Conservation (phyloP, 495 filamentous ascomycete genomes). For the Aspergillus sclerotioniger region DNA sequence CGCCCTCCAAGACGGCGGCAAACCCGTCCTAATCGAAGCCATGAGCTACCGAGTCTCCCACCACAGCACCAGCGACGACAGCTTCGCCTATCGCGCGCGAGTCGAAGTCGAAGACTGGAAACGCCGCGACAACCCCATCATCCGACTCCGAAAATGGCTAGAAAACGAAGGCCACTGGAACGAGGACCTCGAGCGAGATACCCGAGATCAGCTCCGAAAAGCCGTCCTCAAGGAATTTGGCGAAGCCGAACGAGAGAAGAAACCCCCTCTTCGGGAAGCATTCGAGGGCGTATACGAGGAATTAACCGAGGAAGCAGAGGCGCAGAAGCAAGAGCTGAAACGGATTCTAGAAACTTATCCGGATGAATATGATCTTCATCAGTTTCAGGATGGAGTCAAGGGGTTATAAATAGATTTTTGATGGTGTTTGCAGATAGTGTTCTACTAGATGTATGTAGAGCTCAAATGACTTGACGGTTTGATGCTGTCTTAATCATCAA, state of each 20-base stretch:
- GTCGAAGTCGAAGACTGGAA: slow-evolving; percentile 99
- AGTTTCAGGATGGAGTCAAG: slow-evolving; percentile 73
- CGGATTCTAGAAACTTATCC: slow-evolving; percentile 81
- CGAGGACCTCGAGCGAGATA: slow-evolving; percentile 75
- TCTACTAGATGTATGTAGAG: no score
- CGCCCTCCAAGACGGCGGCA: slow-evolving; percentile 73
- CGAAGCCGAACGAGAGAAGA: slow-evolving; percentile 86
- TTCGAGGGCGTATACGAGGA: slow-evolving; percentile 89
- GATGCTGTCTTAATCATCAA: no score
- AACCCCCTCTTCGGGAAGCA: slow-evolving; percentile 70
- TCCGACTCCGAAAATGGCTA: slow-evolving; percentile 86
- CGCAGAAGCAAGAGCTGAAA: slow-evolving; percentile 77
- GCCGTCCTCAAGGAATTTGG: slow-evolving; percentile 81
- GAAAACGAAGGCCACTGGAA: slow-evolving; percentile 80
- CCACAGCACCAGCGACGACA: slow-evolving; percentile 97
- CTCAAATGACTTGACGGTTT: no score
- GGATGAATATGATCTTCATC: slow-evolving; percentile 82
- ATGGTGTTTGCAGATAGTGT: neutral
- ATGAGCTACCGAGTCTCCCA: slow-evolving; percentile 98
- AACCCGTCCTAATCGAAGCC: slow-evolving; percentile 84
- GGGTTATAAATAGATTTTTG: slow-evolving; percentile 44
- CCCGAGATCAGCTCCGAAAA: slow-evolving; percentile 62
- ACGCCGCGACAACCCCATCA: slow-evolving; percentile 89
- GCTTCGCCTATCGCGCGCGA: slow-evolving; percentile 89
- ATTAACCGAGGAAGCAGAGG: slow-evolving; percentile 73